phyloP scores from a whole-genome alignment of 1,284 basidiomycete species.

The Anthracocystis walkeri region DNA sequence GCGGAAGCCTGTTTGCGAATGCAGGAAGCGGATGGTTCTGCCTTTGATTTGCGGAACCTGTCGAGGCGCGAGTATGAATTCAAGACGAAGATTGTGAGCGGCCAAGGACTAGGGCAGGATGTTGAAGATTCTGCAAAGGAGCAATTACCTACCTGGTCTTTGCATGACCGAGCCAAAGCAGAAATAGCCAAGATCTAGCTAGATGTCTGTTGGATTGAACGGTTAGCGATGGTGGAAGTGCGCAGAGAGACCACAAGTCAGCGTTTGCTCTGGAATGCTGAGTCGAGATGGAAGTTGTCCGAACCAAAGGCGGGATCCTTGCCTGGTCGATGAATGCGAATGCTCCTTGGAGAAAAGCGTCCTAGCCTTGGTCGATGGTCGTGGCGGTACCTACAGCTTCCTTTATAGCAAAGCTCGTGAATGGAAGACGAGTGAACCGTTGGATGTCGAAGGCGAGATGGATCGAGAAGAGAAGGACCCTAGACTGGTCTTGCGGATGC shows the following conservation, averaged over 20 bases:
- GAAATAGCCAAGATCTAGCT: slow-evolving; percentile 7
- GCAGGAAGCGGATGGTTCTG: slow-evolving; percentile 38
- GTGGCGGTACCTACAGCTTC: slow-evolving; percentile 27
- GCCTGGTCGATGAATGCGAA: background rate
- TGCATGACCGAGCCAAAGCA: slow-evolving; percentile 43
- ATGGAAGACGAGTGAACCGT: slow-evolving; percentile 1
- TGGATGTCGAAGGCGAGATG: slow-evolving; percentile 8
- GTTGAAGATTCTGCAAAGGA: background rate
- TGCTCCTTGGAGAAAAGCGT: background rate
- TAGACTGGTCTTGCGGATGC: slow-evolving; percentile 14
- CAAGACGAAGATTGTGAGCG: slow-evolving; percentile 7
- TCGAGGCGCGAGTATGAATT: background rate
- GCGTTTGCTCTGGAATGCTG: slow-evolving; percentile 15
- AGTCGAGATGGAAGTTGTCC: slow-evolving; percentile 1
- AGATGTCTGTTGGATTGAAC: background rate
- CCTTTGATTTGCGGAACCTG: slow-evolving; percentile 44
- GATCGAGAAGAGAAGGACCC: slow-evolving; percentile 19
- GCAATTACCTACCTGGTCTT: slow-evolving; percentile 39
- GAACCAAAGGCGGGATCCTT: background rate
- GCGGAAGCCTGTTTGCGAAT: slow-evolving; percentile 44
- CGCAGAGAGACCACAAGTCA: slow-evolving; percentile 7
- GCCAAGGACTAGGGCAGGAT: background rate
- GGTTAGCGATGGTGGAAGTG: background rate
- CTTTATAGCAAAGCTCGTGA: slow-evolving; percentile 17
- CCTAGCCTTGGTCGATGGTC: background rate